These are phyloP conservation scores for Xylaria telfairii DNA, from an alignment of 495 filamentous ascomycete species.

Conservation along the genomic window DNA sequence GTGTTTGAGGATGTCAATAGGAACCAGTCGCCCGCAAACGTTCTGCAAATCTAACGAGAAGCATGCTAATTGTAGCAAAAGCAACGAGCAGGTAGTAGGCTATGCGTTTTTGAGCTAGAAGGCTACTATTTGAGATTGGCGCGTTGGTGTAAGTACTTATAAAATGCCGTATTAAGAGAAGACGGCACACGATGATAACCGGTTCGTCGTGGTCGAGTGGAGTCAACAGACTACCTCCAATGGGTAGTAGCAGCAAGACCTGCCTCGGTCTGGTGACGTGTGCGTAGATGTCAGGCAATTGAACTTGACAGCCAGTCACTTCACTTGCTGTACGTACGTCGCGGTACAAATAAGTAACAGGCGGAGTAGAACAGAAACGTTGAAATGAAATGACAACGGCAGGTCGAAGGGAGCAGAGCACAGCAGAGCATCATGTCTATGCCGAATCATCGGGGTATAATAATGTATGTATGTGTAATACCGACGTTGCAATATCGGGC, in stretches of 20 bases:
- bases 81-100: background rate
- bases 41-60: background rate
- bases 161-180: conserved; percentile 14
- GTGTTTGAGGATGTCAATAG: background rate
- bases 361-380: background rate
- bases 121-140: conserved; percentile 9
- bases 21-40: background rate
- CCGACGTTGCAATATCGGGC: conserved; percentile 13
- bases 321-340: too few species aligned
- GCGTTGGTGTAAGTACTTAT: conserved; percentile 5
- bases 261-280: background rate
- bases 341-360: background rate
- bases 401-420: background rate
- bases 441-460: background rate
- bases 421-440: background rate
- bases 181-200: background rate
- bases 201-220: conserved; percentile 5
- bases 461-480: conserved; percentile 4
- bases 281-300: background rate
- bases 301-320: background rate
- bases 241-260: background rate
- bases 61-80: conserved; percentile 2
- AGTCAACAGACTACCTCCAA: background rate
- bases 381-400: background rate
- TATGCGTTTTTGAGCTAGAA: background rate